Conservation (phyloP, 495 filamentous ascomycete species). For the Neurospora tetrasperma region DNA sequence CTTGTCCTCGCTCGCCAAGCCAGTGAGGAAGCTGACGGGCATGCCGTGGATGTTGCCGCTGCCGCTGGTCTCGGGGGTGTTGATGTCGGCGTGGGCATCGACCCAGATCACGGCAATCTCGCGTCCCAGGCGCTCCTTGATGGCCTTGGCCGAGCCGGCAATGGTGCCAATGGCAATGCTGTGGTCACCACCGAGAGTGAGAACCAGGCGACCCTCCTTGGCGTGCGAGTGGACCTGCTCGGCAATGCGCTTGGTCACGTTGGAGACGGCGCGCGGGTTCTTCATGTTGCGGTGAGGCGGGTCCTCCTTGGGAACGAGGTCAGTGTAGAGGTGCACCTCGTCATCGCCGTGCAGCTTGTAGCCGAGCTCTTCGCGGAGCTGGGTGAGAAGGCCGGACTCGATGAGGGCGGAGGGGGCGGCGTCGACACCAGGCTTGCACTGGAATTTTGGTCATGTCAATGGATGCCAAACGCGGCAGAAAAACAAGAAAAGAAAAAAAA, state of each 20-base stretch:
- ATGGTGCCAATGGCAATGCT: constrained; percentile 92
- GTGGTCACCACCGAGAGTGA: constrained; percentile 94
- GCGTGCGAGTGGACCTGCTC: constrained; percentile 84
- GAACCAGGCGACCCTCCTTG: constrained; percentile 70
- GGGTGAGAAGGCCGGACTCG: constrained; percentile 72
- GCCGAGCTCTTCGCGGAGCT: constrained; percentile 74
- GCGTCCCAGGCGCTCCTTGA: constrained; percentile 65
- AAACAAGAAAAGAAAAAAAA: background rate
- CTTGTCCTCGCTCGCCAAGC: constrained; percentile 63
- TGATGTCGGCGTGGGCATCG: constrained; percentile 96
- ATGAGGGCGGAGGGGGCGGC: constrained; percentile 88
- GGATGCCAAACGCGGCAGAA: background rate
- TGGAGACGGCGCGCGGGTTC: constrained; percentile 78
- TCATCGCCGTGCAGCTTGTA: constrained; percentile 82
- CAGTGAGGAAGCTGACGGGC: constrained; percentile 88
- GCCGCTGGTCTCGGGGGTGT: constrained; percentile 78
- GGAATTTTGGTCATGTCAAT: constrained; percentile 11
- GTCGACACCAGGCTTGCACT: constrained; percentile 91
- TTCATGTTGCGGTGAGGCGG: constrained; percentile 85
- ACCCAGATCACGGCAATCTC: constrained; percentile 97
- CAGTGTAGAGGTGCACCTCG: constrained; percentile 71
- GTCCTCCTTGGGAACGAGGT: constrained; percentile 61
- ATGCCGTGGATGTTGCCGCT: constrained; percentile 98
- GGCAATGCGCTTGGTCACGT: constrained; percentile 71
- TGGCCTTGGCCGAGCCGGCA: constrained; percentile 72